phyloP scores from a whole-genome alignment of 257 asterid species.

The Capsicum pubescens region DNA sequence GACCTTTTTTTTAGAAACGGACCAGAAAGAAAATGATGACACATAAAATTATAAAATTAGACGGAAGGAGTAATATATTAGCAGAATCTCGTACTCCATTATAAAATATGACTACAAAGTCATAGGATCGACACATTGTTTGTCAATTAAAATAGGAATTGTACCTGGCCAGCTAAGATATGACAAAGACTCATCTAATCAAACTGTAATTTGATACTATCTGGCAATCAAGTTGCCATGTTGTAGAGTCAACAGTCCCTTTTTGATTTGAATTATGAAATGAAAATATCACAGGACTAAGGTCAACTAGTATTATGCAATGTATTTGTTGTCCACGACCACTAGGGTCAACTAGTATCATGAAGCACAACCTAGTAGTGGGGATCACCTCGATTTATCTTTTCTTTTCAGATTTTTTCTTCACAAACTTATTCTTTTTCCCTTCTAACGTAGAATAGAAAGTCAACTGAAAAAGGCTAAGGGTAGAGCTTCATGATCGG shows the following conservation, averaged over 20 bases:
- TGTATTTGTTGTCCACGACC: slow-evolving; percentile 18
- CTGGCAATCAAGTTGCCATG: slow-evolving; percentile 4
- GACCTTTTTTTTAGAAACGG: too few relatives aligned
- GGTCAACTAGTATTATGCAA: slow-evolving; percentile 9
- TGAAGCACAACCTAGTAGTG: slow-evolving; percentile 27
- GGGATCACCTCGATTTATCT: slow-evolving; percentile 40
- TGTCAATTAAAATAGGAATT: background rate
- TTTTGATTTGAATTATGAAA: background rate
- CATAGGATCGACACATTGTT: background rate
- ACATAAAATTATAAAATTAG: too few relatives aligned
- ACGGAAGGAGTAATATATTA: background rate
- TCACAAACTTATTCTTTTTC: slow-evolving; percentile 38
- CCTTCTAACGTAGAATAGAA: slow-evolving; percentile 25
- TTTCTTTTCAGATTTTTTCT: slow-evolving; percentile 25
- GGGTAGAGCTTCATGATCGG: slow-evolving; percentile 39
- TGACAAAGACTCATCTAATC: slow-evolving; percentile 18
- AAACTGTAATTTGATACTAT: background rate
- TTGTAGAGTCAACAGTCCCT: background rate
- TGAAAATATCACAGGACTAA: background rate
- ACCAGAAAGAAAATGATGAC: too few relatives aligned
- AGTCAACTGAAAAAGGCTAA: background rate
- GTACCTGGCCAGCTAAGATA: slow-evolving; percentile 5
- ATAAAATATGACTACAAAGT: background rate
- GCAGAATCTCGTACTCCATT: background rate
- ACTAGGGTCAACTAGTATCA: too few relatives aligned